Evolutionary conservation across 1,284 basidiomycete genomes (phyloP).

Genomic region (Coniferiporia weirii): DNA sequence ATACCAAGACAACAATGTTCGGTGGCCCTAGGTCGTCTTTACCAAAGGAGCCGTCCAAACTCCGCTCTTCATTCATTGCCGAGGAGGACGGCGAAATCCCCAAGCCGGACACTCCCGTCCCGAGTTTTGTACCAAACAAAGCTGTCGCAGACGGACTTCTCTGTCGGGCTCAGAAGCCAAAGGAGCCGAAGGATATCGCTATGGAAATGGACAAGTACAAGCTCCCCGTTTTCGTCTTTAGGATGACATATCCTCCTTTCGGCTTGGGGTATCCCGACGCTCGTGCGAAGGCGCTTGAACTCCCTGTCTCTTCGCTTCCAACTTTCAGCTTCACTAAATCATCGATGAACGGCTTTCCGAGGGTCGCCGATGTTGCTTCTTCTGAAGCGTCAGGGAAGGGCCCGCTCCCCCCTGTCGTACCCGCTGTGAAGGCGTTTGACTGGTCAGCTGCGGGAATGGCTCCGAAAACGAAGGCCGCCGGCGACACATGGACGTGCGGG

Average conservation of each 20-base stretch:
- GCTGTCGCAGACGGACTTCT: conserved; percentile 18
- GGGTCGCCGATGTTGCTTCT: too few species aligned
- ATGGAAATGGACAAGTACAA: conserved; percentile 21
- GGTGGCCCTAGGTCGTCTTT: conserved; percentile 37
- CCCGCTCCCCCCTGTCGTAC: too few species aligned
- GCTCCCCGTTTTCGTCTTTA: conserved; percentile 26
- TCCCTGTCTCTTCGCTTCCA: conserved; percentile 33
- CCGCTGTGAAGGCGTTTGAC: conserved; percentile 18
- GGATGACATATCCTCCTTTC: conserved; percentile 27
- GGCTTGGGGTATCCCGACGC: conserved; percentile 34
- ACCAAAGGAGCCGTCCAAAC: conserved; percentile 68
- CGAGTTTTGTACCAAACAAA: conserved; percentile 10
- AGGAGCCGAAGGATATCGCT: conserved; percentile 24
- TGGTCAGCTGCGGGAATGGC: conserved; percentile 50
- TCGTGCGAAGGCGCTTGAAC: conserved; percentile 28
- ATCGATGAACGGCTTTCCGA: background rate
- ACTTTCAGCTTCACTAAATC: conserved; percentile 34
- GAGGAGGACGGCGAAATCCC: conserved; percentile 32
- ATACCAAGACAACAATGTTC: conserved; percentile 25
- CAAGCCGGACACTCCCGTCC: conserved; percentile 12
- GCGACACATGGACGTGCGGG: conserved; percentile 39
- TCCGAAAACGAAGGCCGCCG: conserved; percentile 29
- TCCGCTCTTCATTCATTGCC: conserved; percentile 58
- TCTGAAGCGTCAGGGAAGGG: too few species aligned
- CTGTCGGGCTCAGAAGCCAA: conserved; percentile 21